These are phyloP conservation scores for Colletotrichum zoysiae DNA, from an alignment of 2,329 filamentous ascomycete species.

Conservation along the genomic window DNA sequence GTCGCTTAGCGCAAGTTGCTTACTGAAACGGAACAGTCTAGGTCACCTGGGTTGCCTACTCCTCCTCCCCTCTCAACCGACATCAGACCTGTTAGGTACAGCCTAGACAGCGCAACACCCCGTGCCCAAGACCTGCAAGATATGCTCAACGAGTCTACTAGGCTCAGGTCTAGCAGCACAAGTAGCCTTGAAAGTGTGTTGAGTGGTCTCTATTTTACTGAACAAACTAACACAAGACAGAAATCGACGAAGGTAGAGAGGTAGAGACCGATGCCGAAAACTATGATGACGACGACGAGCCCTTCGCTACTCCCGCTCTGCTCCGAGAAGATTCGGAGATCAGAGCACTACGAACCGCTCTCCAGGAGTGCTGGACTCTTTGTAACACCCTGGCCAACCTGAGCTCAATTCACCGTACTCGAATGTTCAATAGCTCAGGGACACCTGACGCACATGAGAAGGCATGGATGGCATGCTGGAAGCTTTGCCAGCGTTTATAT, in stretches of 20 bases:
- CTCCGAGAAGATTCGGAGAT: slow-evolving; percentile 70
- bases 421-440: slow-evolving; percentile 81
- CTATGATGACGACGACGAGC: slow-evolving; percentile 59
- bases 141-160: slow-evolving; percentile 68
- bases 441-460: slow-evolving; percentile 84
- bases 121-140: slow-evolving; percentile 86
- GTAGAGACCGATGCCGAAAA: slow-evolving; percentile 67
- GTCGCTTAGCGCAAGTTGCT: background rate
- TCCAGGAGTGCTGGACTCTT: slow-evolving; percentile 92
- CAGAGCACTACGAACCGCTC: slow-evolving; percentile 76
- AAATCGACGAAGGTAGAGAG: slow-evolving; percentile 68
- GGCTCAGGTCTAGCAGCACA: slow-evolving; percentile 74
- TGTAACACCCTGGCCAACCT: slow-evolving; percentile 91
- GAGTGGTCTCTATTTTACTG: background rate
- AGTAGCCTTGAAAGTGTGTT: slow-evolving; percentile 81
- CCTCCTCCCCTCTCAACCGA: slow-evolving; percentile 83
- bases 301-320: slow-evolving; percentile 57
- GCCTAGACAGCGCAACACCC: slow-evolving; percentile 79
- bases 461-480: slow-evolving; percentile 96
- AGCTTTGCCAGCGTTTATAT: slow-evolving; percentile 89
- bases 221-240: slow-evolving; percentile 53
- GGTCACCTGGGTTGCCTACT: slow-evolving; percentile 60
- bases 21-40: slow-evolving; percentile 45
- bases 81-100: slow-evolving; percentile 75
- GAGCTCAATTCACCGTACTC: slow-evolving; percentile 84